Evolutionary conservation across 768 basidiomycete species (phyloP), one percentile per base, ranked within the genome.

Genomic region (Mycena maculata): DNA sequence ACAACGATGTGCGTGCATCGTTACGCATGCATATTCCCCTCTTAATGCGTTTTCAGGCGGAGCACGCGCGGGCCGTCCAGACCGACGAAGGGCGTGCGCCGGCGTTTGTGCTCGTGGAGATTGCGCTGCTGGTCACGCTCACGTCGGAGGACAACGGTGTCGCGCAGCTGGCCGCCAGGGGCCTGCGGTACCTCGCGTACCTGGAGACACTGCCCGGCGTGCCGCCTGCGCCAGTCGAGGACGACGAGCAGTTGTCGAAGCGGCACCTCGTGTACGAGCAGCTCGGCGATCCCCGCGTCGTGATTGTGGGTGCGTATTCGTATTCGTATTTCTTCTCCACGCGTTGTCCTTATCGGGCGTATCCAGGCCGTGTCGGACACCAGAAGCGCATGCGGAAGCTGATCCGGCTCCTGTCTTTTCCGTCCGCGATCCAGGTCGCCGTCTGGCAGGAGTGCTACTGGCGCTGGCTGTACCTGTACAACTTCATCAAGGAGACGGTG

Each of bases 391-490:
- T 93, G 30, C 84, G 94, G 18, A 91, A 89, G 76, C 79, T 93
- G 27, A 76, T 94, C 55, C 86, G 92, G 8, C 74, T 87, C 58
- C 83, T 93, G 49, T 84, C 88, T 1, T 86, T 85, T 30, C 88
- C 91, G 16, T 86, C 86, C 31, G 86, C 88, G 1, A 85, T 88
- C n/a, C 88, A 93, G 57, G 81, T 92, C 23, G 92, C 91, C 0
- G 90, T 93, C 3, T 96, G 94, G 94, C 84, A 90, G 68, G 94
- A 95, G 73, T 90, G 88, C 66, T 94, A 90, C 75, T 90, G 86
- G 81, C 83, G 92, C 52, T 95, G 93, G 92, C 82, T 84, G 28
- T 78, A 82, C 7, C 77, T 94, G 47, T 87, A 87, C 16, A 91
- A 92, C 73, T 79, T 84, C 53, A 80, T 91, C 48, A 83, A 85